These are phyloP conservation scores for Colletotrichum sp. DNA, from an alignment of 2,329 filamentous ascomycete genomes.

Conservation along the genomic window DNA sequence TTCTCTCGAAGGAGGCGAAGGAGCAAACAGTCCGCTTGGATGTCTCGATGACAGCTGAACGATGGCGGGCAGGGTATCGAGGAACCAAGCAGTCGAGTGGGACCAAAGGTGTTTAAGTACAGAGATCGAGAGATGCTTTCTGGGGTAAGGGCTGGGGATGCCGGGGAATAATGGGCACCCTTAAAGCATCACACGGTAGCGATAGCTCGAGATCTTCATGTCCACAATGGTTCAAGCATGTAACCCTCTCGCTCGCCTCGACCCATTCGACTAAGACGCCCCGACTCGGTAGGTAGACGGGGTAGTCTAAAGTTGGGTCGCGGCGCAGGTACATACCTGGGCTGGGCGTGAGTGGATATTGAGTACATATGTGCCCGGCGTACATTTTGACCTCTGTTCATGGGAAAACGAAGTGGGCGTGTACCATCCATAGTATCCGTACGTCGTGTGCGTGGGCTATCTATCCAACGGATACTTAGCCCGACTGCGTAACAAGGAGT, in stretches of 20 bases:
- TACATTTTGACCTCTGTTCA: neutral
- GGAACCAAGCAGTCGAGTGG: neutral
- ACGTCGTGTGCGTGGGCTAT: neutral
- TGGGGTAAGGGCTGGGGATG: slow-evolving; percentile 13
- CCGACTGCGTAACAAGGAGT: neutral
- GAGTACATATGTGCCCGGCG: neutral
- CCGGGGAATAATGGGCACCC: neutral
- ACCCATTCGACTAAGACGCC: slow-evolving; percentile 1
- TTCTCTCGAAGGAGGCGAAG: neutral
- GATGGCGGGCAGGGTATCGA: neutral
- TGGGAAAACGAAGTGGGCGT: neutral
- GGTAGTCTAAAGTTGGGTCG: slow-evolving; percentile 1
- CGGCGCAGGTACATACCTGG: neutral
- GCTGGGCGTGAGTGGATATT: neutral
- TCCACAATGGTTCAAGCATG: neutral
- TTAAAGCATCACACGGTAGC: slow-evolving; percentile 8
- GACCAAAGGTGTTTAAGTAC: slow-evolving; percentile 16
- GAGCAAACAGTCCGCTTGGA: neutral
- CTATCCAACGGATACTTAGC: neutral
- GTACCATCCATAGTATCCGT: neutral
- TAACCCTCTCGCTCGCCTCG: slow-evolving; percentile 3
- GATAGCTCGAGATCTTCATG: slow-evolving; percentile 16
- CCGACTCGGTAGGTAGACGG: slow-evolving; percentile 3
- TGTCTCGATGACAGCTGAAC: neutral
- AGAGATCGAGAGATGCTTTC: slow-evolving; percentile 13